Conservation (phyloP, 2,329 filamentous ascomycete species). For the Chaetomiaceae sp. region DNA sequence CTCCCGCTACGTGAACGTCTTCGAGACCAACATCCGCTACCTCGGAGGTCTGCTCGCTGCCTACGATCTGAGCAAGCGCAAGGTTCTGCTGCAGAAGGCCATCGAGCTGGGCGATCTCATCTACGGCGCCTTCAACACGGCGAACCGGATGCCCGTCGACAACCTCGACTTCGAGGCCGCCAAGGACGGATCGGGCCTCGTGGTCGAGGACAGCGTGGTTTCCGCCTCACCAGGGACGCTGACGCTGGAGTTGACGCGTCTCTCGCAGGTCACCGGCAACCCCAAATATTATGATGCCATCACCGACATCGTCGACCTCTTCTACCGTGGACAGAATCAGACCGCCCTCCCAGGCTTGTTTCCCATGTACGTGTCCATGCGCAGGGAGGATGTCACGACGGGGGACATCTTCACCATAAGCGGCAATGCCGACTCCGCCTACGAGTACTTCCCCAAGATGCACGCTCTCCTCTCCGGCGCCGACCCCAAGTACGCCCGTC, state of each 20-base stretch:
- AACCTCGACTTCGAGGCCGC: slow-evolving; percentile 37
- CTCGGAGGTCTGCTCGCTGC: slow-evolving; percentile 28
- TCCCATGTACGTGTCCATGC: slow-evolving; percentile 58
- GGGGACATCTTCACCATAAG: slow-evolving; percentile 31
- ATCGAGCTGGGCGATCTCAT: slow-evolving; percentile 42
- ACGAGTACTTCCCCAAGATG: slow-evolving; percentile 49
- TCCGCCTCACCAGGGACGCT: slow-evolving; percentile 52
- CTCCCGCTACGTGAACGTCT: slow-evolving; percentile 32
- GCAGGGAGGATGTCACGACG: slow-evolving; percentile 36
- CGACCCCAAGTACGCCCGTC: slow-evolving; percentile 47
- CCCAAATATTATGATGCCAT: slow-evolving; percentile 70
- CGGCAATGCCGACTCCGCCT: slow-evolving; percentile 36
- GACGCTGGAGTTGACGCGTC: slow-evolving; percentile 64
- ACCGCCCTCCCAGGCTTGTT: slow-evolving; percentile 67
- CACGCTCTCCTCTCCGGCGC: slow-evolving; percentile 50
- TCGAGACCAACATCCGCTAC: slow-evolving; percentile 31
- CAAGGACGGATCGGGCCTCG: slow-evolving; percentile 31
- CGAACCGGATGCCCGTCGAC: slow-evolving; percentile 41
- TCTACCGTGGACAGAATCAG: slow-evolving; percentile 57
- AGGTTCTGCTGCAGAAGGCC: slow-evolving; percentile 38
- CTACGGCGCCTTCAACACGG: slow-evolving; percentile 41
- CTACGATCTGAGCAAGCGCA: slow-evolving; percentile 25
- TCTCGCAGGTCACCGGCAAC: slow-evolving; percentile 65
- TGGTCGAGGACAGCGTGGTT: slow-evolving; percentile 33
- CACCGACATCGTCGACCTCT: slow-evolving; percentile 55